Evolutionary conservation across 495 filamentous ascomycete species (phyloP).

Genomic region (Symbiotaphrina buchneri): DNA sequence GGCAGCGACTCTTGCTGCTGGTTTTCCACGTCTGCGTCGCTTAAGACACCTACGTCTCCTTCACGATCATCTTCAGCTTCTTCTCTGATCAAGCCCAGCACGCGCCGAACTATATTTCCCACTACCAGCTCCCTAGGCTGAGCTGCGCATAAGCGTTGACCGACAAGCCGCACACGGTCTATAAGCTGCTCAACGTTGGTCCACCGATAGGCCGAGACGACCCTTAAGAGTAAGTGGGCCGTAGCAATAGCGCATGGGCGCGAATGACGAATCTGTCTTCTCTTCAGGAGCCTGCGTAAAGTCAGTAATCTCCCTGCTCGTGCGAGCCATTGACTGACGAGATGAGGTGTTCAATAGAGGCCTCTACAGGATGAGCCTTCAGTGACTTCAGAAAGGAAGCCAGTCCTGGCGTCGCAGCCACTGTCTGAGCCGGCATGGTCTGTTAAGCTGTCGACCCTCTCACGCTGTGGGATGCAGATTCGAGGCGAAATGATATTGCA

Average conservation of each 20-base stretch:
- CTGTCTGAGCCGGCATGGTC: conserved; percentile 24
- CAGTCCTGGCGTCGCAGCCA: conserved; percentile 39
- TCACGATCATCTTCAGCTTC: conserved; percentile 67
- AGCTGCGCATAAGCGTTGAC: conserved; percentile 48
- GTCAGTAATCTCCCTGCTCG: background rate
- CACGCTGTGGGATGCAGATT: background rate
- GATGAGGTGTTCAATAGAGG: conserved; percentile 59
- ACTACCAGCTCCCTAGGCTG: conserved; percentile 79
- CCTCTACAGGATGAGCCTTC: conserved; percentile 46
- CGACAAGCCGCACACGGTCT: conserved; percentile 49
- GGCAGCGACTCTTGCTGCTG: background rate
- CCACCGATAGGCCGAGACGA: conserved; percentile 53
- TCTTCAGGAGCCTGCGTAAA: conserved; percentile 50
- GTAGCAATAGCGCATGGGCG: conserved; percentile 80
- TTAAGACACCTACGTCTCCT: conserved; percentile 29
- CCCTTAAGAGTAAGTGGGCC: conserved; percentile 59
- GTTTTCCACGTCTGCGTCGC: conserved; percentile 14
- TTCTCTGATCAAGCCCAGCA: conserved; percentile 77
- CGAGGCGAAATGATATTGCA: background rate
- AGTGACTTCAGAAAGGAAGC: conserved; percentile 57
- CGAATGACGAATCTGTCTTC: conserved; percentile 70
- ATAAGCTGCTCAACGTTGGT: conserved; percentile 56
- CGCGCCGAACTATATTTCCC: conserved; percentile 78
- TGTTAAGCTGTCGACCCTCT: background rate
- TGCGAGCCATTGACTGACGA: conserved; percentile 27